Conservation (phyloP, 352 stramenopile genomes). For the Phytophthora tentaculata region DNA sequence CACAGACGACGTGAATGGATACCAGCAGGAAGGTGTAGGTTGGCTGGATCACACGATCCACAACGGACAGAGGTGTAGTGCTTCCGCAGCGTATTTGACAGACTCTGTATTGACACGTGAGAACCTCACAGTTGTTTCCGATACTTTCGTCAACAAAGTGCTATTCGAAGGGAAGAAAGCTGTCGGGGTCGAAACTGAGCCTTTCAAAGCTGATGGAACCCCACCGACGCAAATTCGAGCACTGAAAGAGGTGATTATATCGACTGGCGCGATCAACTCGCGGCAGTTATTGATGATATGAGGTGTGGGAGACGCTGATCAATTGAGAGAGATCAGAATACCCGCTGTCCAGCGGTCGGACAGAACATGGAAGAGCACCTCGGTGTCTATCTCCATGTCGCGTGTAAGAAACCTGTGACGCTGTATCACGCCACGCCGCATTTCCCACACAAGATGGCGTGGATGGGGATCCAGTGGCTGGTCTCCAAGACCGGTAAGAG, state of each 20-base stretch:
- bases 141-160: constrained; percentile 84
- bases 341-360: constrained; percentile 70
- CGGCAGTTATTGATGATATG: constrained; percentile 85
- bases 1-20: constrained; percentile 88
- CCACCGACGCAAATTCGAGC: constrained; percentile 43
- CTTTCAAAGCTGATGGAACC: constrained; percentile 47
- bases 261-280: constrained; percentile 84
- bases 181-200: constrained; percentile 69
- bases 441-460: constrained; percentile 76
- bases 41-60: constrained; percentile 87
- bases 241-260: constrained; percentile 84
- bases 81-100: constrained; percentile 68
- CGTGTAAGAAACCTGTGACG: constrained; percentile 82
- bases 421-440: constrained; percentile 80
- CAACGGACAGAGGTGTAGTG: constrained; percentile 74
- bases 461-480: constrained; percentile 81
- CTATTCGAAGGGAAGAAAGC: constrained; percentile 77
- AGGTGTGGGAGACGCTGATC: constrained; percentile 68
- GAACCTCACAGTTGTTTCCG: constrained; percentile 74
- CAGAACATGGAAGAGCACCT: constrained; percentile 89
- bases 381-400: constrained; percentile 86
- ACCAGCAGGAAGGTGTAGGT: constrained; percentile 85
- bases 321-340: constrained; percentile 69
- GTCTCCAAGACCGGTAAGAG: constrained; percentile 57
- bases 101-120: constrained; percentile 44